Conservation (phyloP, 2,329 filamentous ascomycete species). For the Clonostachys chloroleuca region DNA sequence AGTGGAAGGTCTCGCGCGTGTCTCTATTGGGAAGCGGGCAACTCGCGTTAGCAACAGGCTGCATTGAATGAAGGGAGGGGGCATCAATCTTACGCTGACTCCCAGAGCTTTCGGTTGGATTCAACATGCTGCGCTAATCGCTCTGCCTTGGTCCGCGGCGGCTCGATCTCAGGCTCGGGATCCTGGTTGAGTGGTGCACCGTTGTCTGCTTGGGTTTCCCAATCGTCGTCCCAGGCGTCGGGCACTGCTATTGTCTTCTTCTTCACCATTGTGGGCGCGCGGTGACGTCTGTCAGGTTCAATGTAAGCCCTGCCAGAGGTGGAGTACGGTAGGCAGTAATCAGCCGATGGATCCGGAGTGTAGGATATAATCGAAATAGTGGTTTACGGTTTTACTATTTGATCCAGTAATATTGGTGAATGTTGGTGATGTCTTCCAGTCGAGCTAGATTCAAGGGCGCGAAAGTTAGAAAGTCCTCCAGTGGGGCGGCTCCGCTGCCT, state of each 20-base stretch:
- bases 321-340: too few species aligned
- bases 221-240: constrained; percentile 88
- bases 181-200: constrained; percentile 4
- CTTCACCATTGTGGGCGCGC: constrained; percentile 18
- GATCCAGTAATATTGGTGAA: too few species aligned
- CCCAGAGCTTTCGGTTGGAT: constrained; percentile 81
- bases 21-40: constrained; percentile 46
- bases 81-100: constrained; percentile 65
- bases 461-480: too few species aligned
- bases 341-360: too few species aligned
- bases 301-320: too few species aligned
- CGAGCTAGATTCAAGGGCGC: too few species aligned
- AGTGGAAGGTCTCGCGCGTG: constrained; percentile 69
- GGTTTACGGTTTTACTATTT: too few species aligned
- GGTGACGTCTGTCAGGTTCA: too few species aligned
- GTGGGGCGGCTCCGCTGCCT: too few species aligned
- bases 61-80: neutral
- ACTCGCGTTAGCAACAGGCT: neutral
- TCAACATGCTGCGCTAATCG: constrained; percentile 76
- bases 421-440: too few species aligned
- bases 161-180: constrained; percentile 25
- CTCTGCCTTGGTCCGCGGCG: constrained; percentile 65
- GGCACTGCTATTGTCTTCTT: constrained; percentile 45
- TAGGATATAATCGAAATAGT: too few species aligned
- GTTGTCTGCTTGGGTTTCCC: constrained; percentile 73